Conservation (phyloP, 495 filamentous ascomycete species). For the Mycothermus thermophilus region DNA sequence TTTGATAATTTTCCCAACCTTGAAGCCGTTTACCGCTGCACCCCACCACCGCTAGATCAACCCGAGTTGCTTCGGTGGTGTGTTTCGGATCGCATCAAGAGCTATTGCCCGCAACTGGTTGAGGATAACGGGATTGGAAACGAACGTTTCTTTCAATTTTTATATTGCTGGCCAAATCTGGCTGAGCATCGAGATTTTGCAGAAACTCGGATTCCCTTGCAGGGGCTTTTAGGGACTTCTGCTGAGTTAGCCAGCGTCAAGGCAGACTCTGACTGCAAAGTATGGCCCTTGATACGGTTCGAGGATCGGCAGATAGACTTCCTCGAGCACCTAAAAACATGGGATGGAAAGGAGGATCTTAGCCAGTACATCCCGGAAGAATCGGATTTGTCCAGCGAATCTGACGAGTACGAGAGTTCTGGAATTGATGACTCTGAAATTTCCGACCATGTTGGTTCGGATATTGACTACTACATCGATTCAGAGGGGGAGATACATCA, state of each 20-base stretch:
- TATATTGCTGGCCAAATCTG: conserved; percentile 27
- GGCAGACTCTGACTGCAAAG: not conserved
- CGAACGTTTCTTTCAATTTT: conserved; percentile 3
- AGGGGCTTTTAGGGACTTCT: not conserved
- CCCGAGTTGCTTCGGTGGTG: conserved; percentile 16
- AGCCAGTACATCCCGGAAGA: not conserved
- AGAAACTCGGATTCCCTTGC: conserved; percentile 2
- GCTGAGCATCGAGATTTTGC: conserved; percentile 4
- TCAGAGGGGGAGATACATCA: not conserved
- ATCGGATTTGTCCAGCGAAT: conserved; percentile 1
- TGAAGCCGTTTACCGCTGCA: conserved; percentile 6
- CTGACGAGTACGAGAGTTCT: conserved; percentile 19
- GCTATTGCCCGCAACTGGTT: conserved; percentile 5
- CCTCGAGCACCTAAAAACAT: conserved; percentile 5
- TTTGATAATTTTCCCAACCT: conserved; percentile 6
- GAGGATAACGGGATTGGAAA: conserved; percentile 9
- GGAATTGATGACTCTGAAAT: conserved; percentile 20
- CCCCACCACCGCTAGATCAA: not conserved
- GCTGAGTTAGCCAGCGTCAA: not conserved
- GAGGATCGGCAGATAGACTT: not conserved
- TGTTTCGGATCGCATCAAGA: conserved; percentile 6
- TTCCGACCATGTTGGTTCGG: conserved; percentile 6
- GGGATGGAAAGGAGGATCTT: conserved; percentile 1
- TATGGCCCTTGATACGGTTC: conserved; percentile 21
- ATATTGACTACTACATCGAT: not conserved